Conservation (phyloP, 345 rosid species). For the Populus davidiana region DNA sequence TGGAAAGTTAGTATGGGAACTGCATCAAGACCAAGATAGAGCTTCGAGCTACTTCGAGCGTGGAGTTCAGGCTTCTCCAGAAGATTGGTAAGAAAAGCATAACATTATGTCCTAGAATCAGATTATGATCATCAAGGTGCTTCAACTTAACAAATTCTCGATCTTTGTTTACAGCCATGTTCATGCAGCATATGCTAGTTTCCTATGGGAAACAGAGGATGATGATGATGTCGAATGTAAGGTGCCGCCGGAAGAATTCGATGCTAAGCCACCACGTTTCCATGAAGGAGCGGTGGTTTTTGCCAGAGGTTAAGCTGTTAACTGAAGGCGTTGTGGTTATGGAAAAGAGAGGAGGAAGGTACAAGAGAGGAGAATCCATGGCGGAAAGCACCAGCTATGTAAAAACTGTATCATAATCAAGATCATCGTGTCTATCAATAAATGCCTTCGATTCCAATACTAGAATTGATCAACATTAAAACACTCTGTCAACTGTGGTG, state of each 20-base stretch:
- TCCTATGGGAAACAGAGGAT: slow-evolving; percentile 58
- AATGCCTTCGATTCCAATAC: too few species aligned
- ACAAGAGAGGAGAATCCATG: too few species aligned
- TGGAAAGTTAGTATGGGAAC: slow-evolving; percentile 47
- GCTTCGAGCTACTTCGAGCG: slow-evolving; percentile 45
- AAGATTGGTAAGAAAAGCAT: slow-evolving; percentile 32
- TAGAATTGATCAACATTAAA: too few species aligned
- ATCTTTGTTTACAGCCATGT: slow-evolving; percentile 42
- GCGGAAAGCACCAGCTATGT: too few species aligned
- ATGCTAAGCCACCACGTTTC: slow-evolving; percentile 1
- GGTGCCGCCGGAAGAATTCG: slow-evolving; percentile 10
- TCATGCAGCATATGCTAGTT: slow-evolving; percentile 60
- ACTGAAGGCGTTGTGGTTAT: not conserved
- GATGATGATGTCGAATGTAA: slow-evolving; percentile 22
- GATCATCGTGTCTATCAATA: too few species aligned
- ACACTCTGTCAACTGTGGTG: too few species aligned
- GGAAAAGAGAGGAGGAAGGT: not conserved
- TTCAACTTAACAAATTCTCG: not conserved
- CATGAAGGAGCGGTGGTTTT: slow-evolving; percentile 14
- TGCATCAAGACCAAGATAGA: slow-evolving; percentile 39
- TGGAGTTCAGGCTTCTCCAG: slow-evolving; percentile 51
- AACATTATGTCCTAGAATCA: not conserved
- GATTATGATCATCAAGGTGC: not conserved
- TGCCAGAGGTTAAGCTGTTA: slow-evolving; percentile 5
- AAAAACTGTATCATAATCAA: too few species aligned